Percentiles rank a stretch among this genome's conserved stretches.
phyloP scores from a whole-genome alignment of 1,284 basidiomycete genomes.

The Papiliotrema flavescens region DNA sequence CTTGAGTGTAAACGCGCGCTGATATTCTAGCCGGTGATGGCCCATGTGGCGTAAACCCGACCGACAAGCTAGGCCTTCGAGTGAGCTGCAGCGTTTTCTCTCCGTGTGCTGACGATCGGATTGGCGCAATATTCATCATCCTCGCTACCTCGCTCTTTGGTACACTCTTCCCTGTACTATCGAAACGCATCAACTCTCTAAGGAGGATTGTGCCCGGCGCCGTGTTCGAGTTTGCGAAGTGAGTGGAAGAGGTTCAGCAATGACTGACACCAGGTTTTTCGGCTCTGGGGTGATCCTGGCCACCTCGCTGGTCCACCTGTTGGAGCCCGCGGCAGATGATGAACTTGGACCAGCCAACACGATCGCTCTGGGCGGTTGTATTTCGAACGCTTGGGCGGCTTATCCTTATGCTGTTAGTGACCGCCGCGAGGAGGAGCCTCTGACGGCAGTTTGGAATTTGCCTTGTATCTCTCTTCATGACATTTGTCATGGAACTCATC shows the following conservation, averaged over 20 bases:
- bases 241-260: no score
- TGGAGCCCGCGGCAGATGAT: neutral
- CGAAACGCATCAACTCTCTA: no score
- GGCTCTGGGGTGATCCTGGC: neutral
- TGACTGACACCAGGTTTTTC: no score
- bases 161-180: neutral
- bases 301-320: neutral
- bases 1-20: no score
- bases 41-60: no score
- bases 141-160: neutral
- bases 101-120: no score
- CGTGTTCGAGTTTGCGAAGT: neutral
- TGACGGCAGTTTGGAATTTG: constrained; percentile 11
- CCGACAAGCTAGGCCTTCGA: no score
- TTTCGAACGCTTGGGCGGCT: neutral
- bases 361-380: neutral
- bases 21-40: no score
- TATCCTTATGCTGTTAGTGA: neutral
- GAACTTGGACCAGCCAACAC: neutral
- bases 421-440: neutral
- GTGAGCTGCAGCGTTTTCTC: no score
- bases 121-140: neutral
- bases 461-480: constrained; percentile 18
- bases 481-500: constrained; percentile 19
- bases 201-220: neutral